A percentile compares a stretch with the other conserved stretches of the same genome.
phyloP scores from a whole-genome alignment of 768 basidiomycete genomes.

The Macrolepiota albuminosa region DNA sequence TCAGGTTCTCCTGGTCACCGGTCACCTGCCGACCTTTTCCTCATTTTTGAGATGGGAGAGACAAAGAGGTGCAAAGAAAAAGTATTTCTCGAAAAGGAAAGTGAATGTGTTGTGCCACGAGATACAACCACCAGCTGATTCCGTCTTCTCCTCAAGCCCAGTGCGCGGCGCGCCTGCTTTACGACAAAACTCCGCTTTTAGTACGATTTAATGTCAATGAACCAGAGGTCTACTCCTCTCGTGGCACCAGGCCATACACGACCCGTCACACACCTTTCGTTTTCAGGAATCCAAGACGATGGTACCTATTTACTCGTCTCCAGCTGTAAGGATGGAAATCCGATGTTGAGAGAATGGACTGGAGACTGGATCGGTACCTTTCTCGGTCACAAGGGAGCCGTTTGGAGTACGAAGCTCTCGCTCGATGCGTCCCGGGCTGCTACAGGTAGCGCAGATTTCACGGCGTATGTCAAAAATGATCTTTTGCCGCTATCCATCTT shows the following conservation, averaged over 20 bases:
- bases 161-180: slow-evolving; percentile 56
- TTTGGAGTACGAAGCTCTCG: slow-evolving; percentile 94
- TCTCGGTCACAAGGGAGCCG: slow-evolving; percentile 89
- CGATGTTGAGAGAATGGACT: slow-evolving; percentile 95
- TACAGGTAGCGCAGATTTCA: slow-evolving; percentile 94
- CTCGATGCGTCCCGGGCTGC: slow-evolving; percentile 82
- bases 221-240: slow-evolving; percentile 69
- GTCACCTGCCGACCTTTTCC: not conserved
- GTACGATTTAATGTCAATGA: slow-evolving; percentile 49
- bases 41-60: not conserved
- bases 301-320: slow-evolving; percentile 87
- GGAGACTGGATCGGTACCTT: slow-evolving; percentile 99
- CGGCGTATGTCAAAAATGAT: slow-evolving; percentile 62
- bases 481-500: slow-evolving; percentile 7
- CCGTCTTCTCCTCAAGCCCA: slow-evolving; percentile 15
- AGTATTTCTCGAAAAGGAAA: slow-evolving; percentile 15
- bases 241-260: slow-evolving; percentile 84
- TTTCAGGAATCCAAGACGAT: slow-evolving; percentile 83
- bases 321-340: slow-evolving; percentile 98
- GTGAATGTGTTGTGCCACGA: slow-evolving; percentile 11
- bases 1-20: not conserved
- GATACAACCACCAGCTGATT: slow-evolving; percentile 12
- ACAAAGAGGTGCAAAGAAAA: slow-evolving; percentile 9
- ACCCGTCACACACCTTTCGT: slow-evolving; percentile 91
- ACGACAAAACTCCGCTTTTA: slow-evolving; percentile 25